Percentiles rank a stretch among this genome's conserved stretches.
Evolutionary conservation across 2,329 filamentous ascomycete genomes (phyloP).

Genomic region (Neonectria ditissima): DNA sequence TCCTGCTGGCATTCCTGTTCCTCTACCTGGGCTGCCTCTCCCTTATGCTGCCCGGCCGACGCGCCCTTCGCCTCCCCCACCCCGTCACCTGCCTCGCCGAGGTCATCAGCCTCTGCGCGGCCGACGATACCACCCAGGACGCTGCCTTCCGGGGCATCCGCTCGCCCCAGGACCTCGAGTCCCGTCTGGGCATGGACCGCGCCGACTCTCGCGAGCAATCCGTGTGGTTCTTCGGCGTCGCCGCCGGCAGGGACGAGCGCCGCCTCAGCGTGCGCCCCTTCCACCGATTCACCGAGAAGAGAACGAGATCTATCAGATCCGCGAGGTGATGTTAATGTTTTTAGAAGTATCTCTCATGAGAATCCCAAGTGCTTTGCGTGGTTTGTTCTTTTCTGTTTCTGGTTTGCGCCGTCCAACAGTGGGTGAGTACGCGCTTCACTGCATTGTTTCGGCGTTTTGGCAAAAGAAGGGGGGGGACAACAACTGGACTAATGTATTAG

Average conservation of each 20-base stretch:
- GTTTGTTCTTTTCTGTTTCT: constrained; percentile 4
- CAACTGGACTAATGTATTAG: constrained; percentile 13
- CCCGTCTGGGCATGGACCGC: constrained; percentile 70
- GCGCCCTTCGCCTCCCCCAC: constrained; percentile 77
- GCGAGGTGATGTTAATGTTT: constrained; percentile 35
- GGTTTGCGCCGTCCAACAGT: neutral
- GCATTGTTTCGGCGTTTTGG: constrained; percentile 26
- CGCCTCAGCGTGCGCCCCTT: constrained; percentile 59
- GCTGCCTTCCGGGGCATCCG: constrained; percentile 76
- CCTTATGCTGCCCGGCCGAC: constrained; percentile 70
- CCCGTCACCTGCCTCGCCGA: constrained; percentile 79
- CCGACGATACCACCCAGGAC: constrained; percentile 78
- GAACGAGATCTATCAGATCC: constrained; percentile 41
- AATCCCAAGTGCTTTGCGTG: neutral
- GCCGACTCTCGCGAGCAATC: constrained; percentile 60
- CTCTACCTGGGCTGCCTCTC: constrained; percentile 76
- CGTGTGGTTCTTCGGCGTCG: constrained; percentile 63
- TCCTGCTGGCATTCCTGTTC: constrained; percentile 77
- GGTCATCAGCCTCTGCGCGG: constrained; percentile 80
- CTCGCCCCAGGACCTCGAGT: constrained; percentile 76
- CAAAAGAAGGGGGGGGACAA: neutral
- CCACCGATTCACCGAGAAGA: constrained; percentile 59
- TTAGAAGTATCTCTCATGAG: constrained; percentile 14
- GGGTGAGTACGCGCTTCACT: neutral
- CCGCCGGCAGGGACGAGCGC: constrained; percentile 54